Conservation (phyloP, 2,329 filamentous ascomycete genomes). For the Epicoccum nigrum region DNA sequence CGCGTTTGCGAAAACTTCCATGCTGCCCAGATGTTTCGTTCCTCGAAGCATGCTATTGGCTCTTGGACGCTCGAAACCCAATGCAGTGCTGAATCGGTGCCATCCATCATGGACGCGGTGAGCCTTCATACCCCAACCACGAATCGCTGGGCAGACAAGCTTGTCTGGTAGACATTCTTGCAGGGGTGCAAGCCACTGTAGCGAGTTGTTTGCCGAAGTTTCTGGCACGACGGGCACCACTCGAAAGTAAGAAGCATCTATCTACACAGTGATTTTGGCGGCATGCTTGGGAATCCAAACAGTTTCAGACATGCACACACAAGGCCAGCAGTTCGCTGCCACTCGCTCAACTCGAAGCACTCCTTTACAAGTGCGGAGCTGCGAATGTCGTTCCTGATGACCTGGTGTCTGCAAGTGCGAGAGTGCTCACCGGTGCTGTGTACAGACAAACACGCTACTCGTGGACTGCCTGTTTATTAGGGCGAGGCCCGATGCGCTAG, state of each 20-base stretch:
- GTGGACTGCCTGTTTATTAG: not conserved
- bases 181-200: not conserved
- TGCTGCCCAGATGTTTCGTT: slow-evolving; percentile 2
- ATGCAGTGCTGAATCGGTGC: slow-evolving; percentile 3
- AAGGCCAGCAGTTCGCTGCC: no score
- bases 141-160: not conserved
- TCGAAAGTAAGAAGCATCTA: no score
- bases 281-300: not conserved
- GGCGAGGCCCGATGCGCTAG: slow-evolving; percentile 1
- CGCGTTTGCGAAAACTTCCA: slow-evolving; percentile 7
- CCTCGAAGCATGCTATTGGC: slow-evolving; percentile 8
- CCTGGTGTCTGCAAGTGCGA: not conserved
- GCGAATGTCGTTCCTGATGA: not conserved
- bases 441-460: not conserved
- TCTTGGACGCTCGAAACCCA: not conserved
- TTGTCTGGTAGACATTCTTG: slow-evolving; percentile 5
- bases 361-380: not conserved
- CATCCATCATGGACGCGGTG: slow-evolving; percentile 3
- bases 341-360: slow-evolving; percentile 16
- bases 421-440: slow-evolving; percentile 8
- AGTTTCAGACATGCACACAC: not conserved
- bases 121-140: slow-evolving; percentile 8
- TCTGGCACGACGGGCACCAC: not conserved
- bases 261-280: slow-evolving; percentile 1
- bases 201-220: not conserved